A percentile compares a stretch with the other conserved stretches of the same genome.
Evolutionary conservation across 306 rosid species (phyloP).

Genomic region (Purshia tridentata): DNA sequence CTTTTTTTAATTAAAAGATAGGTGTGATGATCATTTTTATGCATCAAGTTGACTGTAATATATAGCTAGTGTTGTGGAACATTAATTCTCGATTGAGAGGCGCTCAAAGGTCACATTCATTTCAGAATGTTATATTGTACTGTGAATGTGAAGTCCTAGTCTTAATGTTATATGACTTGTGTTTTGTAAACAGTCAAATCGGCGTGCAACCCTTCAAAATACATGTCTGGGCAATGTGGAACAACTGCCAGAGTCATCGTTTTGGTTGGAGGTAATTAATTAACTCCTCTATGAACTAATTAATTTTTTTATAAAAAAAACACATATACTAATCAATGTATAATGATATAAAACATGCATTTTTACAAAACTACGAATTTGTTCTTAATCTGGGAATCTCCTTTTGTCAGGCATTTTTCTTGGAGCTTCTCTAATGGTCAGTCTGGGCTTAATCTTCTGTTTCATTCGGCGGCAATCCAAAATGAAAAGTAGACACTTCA

Average conservation of each 20-base stretch:
- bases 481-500: conserved; percentile 51
- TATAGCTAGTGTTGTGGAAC: too few relatives aligned
- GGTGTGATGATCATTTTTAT: too few relatives aligned
- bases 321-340: too few relatives aligned
- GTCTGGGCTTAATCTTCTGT: conserved; percentile 52
- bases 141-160: background rate
- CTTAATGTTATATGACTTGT: conserved; percentile 23
- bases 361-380: background rate
- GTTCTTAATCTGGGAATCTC: background rate
- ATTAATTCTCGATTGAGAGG: too few relatives aligned
- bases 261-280: conserved; percentile 73
- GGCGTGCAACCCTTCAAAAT: conserved; percentile 55
- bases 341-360: too few relatives aligned
- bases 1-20: too few relatives aligned
- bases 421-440: conserved; percentile 48
- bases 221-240: conserved; percentile 70
- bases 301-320: too few relatives aligned
- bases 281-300: background rate
- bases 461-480: conserved; percentile 56
- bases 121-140: background rate
- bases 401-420: conserved; percentile 45
- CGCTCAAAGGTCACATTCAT: background rate
- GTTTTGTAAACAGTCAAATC: conserved; percentile 41
- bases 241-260: conserved; percentile 53
- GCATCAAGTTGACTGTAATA: too few relatives aligned